Evolutionary conservation across 169 alveolate genomes (phyloP), one percentile per base, ranked within the genome.

Genomic region (Babesia ovis): DNA sequence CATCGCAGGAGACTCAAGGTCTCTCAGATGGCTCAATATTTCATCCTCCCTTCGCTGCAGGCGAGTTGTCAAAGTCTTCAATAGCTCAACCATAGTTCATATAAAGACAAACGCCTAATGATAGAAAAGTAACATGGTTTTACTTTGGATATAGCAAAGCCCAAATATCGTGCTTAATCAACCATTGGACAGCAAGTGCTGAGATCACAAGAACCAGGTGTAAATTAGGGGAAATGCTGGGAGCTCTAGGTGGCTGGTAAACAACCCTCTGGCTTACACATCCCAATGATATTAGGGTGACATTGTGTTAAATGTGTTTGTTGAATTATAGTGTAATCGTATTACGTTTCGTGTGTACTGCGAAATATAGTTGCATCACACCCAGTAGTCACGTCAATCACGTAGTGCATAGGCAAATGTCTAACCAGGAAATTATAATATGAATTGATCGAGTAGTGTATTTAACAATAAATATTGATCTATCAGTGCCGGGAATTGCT

Each of bases 21-120:
- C 55, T 31, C 27, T 8, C 60, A 77, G 60, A 54, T 77, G 68
- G 50, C 32, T 9, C 27, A 77, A 53, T 25, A 77, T 67, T 39
- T 20, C 54, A 29, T 37, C 75, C 61, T 67, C 86, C 43, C 41
- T 27, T 22, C 50, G 72, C 29, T 34, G 34, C 27, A 76, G 67
- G 46, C 73, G 48, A 27, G 29, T 34, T 12, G 54, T n/a, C 51
- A 64, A 27, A 12, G 31, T 50, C 74, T 34, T 64, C 74, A 64
- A 54, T 45, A 64, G 3, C 6, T 45, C 67, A 22, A 22, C 48
- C 67, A 57, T 57, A 35, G 48, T 2, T 16, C 50, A n/a, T n/a
- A n/a, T n/a, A n/a, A n/a, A n/a, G n/a, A n/a, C n/a, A n/a, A n/a
- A n/a, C n/a, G n/a, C n/a, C n/a, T n/a, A n/a, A n/a, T n/a, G n/a